A percentile compares a stretch with the other conserved stretches of the same genome.
phyloP scores from a whole-genome alignment of 176 grass and related monocot genomes.

The Musa beccarii region DNA sequence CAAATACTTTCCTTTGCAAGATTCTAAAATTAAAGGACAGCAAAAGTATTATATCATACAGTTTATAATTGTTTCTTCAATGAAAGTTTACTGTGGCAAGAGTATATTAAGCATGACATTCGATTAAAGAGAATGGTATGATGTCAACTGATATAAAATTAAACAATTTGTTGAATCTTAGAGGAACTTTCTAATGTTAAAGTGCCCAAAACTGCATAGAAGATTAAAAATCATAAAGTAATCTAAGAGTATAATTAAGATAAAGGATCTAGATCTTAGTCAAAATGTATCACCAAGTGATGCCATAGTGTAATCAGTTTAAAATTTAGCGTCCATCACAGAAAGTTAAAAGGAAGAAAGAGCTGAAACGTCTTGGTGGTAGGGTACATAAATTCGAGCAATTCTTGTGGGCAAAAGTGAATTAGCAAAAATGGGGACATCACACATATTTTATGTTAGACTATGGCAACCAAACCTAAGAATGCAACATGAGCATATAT shows the following conservation, averaged over 20 bases:
- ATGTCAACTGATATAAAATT: background rate
- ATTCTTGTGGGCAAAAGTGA: background rate
- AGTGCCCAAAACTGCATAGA: background rate
- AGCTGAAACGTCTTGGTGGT: background rate
- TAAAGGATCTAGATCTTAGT: background rate
- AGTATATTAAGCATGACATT: background rate
- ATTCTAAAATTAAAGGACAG: slow-evolving; percentile 36
- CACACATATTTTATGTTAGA: too few species aligned
- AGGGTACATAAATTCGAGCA: background rate
- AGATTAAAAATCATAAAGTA: background rate
- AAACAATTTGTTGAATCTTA: background rate
- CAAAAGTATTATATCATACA: background rate
- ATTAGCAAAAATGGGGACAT: background rate
- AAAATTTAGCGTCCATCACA: background rate
- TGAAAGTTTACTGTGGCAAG: too few species aligned
- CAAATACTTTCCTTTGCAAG: slow-evolving; percentile 58
- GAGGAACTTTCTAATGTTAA: background rate
- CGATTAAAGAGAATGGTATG: too few species aligned
- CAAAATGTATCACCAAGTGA: background rate
- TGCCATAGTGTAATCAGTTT: background rate
- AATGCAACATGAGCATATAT: too few species aligned
- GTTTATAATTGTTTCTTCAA: too few species aligned
- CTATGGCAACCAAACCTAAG: too few species aligned
- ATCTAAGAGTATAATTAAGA: background rate
- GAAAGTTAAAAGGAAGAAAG: background rate